Evolutionary conservation across 2,329 filamentous ascomycete species (phyloP), one percentile per base, ranked within the genome.

Genomic region (Cladosporium sp.): DNA sequence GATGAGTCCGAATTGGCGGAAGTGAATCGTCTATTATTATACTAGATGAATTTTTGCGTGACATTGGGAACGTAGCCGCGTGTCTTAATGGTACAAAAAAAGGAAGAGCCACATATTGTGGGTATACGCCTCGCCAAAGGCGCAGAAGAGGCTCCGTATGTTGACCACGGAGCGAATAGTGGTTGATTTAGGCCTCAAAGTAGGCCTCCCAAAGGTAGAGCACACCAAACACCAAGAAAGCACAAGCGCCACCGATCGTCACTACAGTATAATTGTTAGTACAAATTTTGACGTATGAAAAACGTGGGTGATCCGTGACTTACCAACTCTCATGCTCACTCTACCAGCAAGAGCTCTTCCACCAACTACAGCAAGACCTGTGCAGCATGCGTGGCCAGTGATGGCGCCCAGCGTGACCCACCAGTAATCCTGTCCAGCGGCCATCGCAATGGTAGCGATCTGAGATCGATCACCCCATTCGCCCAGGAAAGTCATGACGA

Each of bases 371-470:
- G 94, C 94, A 20, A 91, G 87, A 47, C 89, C 88, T 6, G 94
- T 97, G 77, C 94, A 99, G 63, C 93, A 84, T 45, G 84, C 88
- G 73, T 99, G 94, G 9, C 94, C 94, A 47, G 84, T 80, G 35
- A 94, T 84, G 1, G 94, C 93, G 58, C 94, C 94, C 47, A 91
- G 80, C 3, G 91, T 97, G 35, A 99, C 94, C 89, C 91, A 97
- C 93, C 93, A 97, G 74, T 97, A 99, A 72, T 99, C 94, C 73
- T 96, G 90, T 19, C 94, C 94, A 34, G 94, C 93, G 50, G 94
- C 94, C 94, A 99, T 99, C 55, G 94, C 94, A 70, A 99, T 96
- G 0, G 94, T 99, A 20, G 94, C 94, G 68, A 99, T 97, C 77
- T 99, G 94, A 71, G 90, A 96, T 65, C 94, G 86, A 70, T 99